Evolutionary conservation across 2,329 filamentous ascomycete species (phyloP), one percentile per base, ranked within the genome.

Genomic region (Trichoderma citrinoviride): DNA sequence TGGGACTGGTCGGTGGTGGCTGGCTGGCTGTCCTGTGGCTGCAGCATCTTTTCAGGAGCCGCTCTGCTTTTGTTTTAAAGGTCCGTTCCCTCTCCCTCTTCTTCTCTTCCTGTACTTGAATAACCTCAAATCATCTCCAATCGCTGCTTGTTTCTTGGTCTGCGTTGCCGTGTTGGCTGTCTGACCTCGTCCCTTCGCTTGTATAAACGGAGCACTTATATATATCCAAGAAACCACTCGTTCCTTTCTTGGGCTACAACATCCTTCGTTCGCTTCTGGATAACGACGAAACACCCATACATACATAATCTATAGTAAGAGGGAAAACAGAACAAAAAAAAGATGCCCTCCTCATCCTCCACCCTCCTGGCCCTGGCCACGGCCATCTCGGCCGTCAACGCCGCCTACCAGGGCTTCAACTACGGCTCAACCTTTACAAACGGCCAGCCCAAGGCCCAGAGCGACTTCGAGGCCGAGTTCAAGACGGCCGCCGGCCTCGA

Each of bases 401-500:
- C 80, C 55, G 76, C 74, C 55, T 77, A 79, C 75, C 82, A 86
- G 68, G 90, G 90, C 70, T 92, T 92, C 85, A 92, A 92, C 82
- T 92, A 90, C 69, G 89, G 88, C 68, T 81, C 83, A 65, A 82
- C 82, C 66, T 87, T 87, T 73, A 83, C 81, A 54, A 84, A 86
- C 71, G 84, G 87, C 67, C 77, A 82, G 40, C 77, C 82, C 73
- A 90, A 90, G 79, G 70, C 71, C 61, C 83, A 90, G 72, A 71
- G 81, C 14, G 87, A 91, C 74, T 93, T 90, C 77, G 85, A 90
- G 79, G 79, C 83, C 71, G 85, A 90, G 77, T 92, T 92, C 83
- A 85, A 82, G 68, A 79, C 83, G 3, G 89, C 90, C 29, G 82
- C 87, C 70, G 80, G 79, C 57, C 85, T 93, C 17, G 80, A 82